A percentile compares a stretch with the other conserved stretches of the same genome.
Evolutionary conservation across 371 early-diverging fungal genomes (phyloP).

Genomic region (Lichtheimia hyalospora): DNA sequence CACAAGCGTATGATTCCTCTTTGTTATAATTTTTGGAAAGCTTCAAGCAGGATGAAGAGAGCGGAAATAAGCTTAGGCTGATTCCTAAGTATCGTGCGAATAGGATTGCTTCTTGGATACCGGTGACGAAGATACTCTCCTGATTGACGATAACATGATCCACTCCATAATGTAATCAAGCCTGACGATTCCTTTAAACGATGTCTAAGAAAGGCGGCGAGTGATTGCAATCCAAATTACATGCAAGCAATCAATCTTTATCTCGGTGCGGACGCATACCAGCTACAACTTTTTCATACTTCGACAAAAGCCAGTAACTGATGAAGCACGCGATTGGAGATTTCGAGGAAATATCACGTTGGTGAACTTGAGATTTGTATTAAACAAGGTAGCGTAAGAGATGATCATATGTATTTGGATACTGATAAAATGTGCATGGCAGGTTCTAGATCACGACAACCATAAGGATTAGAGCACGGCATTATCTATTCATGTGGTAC

Average conservation of each 20-base stretch:
- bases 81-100: slow-evolving; percentile 52
- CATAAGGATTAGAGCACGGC: neutral
- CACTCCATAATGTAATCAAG: slow-evolving; percentile 69
- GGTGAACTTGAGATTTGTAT: slow-evolving; percentile 84
- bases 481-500: slow-evolving; percentile 67
- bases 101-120: slow-evolving; percentile 57
- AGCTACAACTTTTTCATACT: slow-evolving; percentile 63
- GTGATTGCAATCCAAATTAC: slow-evolving; percentile 67
- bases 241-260: slow-evolving; percentile 66
- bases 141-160: slow-evolving; percentile 91
- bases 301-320: slow-evolving; percentile 40
- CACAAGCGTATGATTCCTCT: neutral
- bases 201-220: slow-evolving; percentile 56
- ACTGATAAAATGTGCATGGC: too few relatives aligned
- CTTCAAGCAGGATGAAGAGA: slow-evolving; percentile 23
- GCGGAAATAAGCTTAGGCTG: slow-evolving; percentile 24
- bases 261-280: slow-evolving; percentile 67
- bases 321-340: slow-evolving; percentile 50
- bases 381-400: slow-evolving; percentile 61
- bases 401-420: too few relatives aligned
- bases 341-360: slow-evolving; percentile 73
- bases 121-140: slow-evolving; percentile 66
- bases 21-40: slow-evolving; percentile 35
- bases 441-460: neutral
- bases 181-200: slow-evolving; percentile 36